Base-by-base conservation (phyloP, 2,329 filamentous ascomycete species). In the Cladosporium sp. region DNA sequence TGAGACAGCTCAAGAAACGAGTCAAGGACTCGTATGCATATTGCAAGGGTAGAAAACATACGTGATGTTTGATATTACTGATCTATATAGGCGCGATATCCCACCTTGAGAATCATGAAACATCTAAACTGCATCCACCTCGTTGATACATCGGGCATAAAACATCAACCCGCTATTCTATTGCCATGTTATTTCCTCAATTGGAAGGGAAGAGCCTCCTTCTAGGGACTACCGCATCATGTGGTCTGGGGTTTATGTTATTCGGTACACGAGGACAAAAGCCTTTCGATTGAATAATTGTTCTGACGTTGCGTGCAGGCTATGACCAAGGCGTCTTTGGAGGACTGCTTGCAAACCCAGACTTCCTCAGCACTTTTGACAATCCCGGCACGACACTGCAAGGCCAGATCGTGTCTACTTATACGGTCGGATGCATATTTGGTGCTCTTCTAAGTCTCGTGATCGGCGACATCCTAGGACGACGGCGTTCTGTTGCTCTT, bases 371-470 rank as follows among this genome's bases (percentile, higher is more conserved):
- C 9, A 42, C 54, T 7, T 61, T 63, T 57, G 51, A 61, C 45
- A 34, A 62, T 19, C 59, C 59, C 2, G 45, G 32, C 19, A 42
- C 57, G 9, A 63, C 56, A n/a, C 34, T 63, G 2, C 55, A 57
- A 42, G 70, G 70, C 7, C 72, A 72, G 55, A 73, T 73, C 15
- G 70, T 72, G 0, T 67, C 64, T 1, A 71, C 71, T 3, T 83
- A 81, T 68, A 78, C 81, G 58, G 70, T 81, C 35, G 80, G 79
- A n/a, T 78, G 75, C 59, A 64, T 78, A 0, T 60, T 74, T 17
- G 75, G 75, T 4, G 74, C 75, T 3, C 65, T 76, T 32, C 66
- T 70, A 40, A 70, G 73, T 56, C 64, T 77, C 2, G 42, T 66
- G 5, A 69, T 70, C 24, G 76, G 75, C 10, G 75, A 78, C 58